Conservation (phyloP, 345 rosid species). For the Moricandia arvensis region DNA sequence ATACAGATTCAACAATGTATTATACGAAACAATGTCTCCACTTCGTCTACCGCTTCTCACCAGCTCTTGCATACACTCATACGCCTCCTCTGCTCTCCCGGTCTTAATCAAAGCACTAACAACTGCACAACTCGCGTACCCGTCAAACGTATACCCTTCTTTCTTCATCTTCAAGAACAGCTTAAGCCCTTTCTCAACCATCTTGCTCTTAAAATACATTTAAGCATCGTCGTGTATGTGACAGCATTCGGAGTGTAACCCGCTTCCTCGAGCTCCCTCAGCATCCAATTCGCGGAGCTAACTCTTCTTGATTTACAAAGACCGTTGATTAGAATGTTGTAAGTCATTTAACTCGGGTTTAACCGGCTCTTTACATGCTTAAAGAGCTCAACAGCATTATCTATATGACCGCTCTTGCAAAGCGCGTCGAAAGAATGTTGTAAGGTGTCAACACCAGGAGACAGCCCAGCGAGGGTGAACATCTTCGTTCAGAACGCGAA, state of each 20-base stretch:
- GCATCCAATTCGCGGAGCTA: constrained; percentile 44
- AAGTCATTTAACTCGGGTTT: constrained; percentile 53
- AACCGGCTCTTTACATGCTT: constrained; percentile 47
- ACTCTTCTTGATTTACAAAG: constrained; percentile 60
- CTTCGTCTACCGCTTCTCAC: constrained; percentile 41
- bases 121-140: constrained; percentile 66
- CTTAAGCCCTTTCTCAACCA: constrained; percentile 52
- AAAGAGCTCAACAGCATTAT: constrained; percentile 55
- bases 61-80: constrained; percentile 41
- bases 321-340: constrained; percentile 70
- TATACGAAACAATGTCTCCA: constrained; percentile 43
- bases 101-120: constrained; percentile 59
- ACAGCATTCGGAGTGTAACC: constrained; percentile 59
- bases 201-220: constrained; percentile 51
- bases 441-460: constrained; percentile 50
- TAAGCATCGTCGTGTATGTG: constrained; percentile 71
- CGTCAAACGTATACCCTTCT: constrained; percentile 67
- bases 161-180: constrained; percentile 51
- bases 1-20: constrained; percentile 58
- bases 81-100: constrained; percentile 53
- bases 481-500: constrained; percentile 46
- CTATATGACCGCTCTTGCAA: constrained; percentile 55
- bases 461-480: constrained; percentile 30
- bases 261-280: constrained; percentile 49
- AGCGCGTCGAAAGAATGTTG: constrained; percentile 75